Evolutionary conservation across 371 early-diverging fungal species (phyloP).

Genomic region (Mucor indicus): DNA sequence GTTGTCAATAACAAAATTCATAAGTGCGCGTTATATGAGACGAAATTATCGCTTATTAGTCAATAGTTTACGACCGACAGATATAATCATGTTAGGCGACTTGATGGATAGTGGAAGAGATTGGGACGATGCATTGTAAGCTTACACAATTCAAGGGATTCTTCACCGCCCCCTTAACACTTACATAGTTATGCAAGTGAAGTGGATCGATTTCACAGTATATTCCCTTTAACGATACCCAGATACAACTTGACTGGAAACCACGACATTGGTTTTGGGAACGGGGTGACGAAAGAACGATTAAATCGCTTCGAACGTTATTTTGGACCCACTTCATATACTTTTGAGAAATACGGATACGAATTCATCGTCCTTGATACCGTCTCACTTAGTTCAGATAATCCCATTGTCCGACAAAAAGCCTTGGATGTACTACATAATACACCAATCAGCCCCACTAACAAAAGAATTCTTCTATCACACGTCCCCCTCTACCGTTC

Average conservation of each 20-base stretch:
- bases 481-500: constrained; percentile 83
- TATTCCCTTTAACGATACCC: constrained; percentile 19
- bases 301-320: constrained; percentile 51
- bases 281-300: constrained; percentile 52
- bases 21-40: constrained; percentile 81
- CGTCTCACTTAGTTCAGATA: constrained; percentile 58
- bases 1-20: constrained; percentile 63
- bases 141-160: too few species aligned
- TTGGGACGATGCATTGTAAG: constrained; percentile 58
- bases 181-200: constrained; percentile 9
- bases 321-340: constrained; percentile 72
- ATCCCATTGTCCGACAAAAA: constrained; percentile 37
- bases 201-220: constrained; percentile 24
- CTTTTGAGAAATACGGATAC: constrained; percentile 53
- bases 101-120: constrained; percentile 86
- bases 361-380: constrained; percentile 78
- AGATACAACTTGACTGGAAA: constrained; percentile 75
- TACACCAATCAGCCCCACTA: constrained; percentile 18
- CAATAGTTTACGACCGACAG: constrained; percentile 52
- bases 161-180: too few species aligned
- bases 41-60: constrained; percentile 66
- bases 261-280: constrained; percentile 91
- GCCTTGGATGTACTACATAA: constrained; percentile 38
- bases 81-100: constrained; percentile 83
- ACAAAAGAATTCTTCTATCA: constrained; percentile 64